These are phyloP conservation scores for Fusarium sp. DNA, from an alignment of 2,329 filamentous ascomycete species.

Conservation along the genomic window DNA sequence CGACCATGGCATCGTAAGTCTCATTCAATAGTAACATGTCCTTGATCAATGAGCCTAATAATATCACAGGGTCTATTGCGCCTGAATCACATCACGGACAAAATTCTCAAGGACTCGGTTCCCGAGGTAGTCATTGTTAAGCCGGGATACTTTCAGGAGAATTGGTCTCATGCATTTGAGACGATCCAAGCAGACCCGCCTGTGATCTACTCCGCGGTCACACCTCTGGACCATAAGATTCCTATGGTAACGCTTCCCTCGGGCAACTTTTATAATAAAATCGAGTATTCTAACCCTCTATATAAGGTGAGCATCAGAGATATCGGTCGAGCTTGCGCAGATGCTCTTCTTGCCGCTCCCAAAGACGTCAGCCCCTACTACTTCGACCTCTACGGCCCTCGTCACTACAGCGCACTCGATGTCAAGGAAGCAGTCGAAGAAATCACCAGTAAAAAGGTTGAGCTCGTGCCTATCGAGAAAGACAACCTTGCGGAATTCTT, in stretches of 20 bases:
- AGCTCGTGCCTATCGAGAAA: conserved; percentile 31
- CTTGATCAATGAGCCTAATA: neutral
- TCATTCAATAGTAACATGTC: neutral
- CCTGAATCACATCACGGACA: conserved; percentile 38
- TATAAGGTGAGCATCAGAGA: conserved; percentile 43
- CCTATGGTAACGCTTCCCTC: conserved; percentile 42
- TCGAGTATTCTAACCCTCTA: neutral
- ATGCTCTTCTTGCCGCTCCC: conserved; percentile 26
- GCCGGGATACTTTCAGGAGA: conserved; percentile 38
- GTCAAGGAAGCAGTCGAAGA: conserved; percentile 41
- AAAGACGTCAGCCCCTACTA: conserved; percentile 2
- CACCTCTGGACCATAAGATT: conserved; percentile 44
- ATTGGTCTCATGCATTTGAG: conserved; percentile 35
- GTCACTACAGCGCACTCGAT: conserved; percentile 41
- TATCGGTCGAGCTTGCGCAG: conserved; percentile 39
- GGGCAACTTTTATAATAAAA: too few relatives aligned
- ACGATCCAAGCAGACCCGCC: conserved; percentile 34
- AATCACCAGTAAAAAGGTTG: conserved; percentile 34
- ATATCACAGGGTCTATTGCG: conserved; percentile 39
- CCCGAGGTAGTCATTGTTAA: conserved; percentile 34
- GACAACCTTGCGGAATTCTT: conserved; percentile 39
- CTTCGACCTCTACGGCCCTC: conserved; percentile 43
- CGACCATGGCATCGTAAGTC: conserved; percentile 44
- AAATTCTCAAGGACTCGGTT: conserved; percentile 29
- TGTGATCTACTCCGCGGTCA: conserved; percentile 41